Evolutionary conservation across 2,329 filamentous ascomycete genomes (phyloP).

Genomic region (Penicillium psychrosexuale): DNA sequence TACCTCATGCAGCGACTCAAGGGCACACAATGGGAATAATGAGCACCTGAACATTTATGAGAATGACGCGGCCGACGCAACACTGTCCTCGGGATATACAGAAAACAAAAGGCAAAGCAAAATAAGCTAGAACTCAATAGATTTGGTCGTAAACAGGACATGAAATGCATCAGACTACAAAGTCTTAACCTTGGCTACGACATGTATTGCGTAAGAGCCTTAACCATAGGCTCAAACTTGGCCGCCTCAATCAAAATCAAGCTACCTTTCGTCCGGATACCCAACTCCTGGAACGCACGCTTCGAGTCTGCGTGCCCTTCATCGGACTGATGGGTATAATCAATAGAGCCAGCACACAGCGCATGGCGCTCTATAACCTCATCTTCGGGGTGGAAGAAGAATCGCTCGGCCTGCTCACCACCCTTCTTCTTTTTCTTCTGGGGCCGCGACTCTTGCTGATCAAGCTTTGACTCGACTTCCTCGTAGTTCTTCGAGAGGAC

Average conservation of each 20-base stretch:
- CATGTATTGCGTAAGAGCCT: slow-evolving; percentile 73
- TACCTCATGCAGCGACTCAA: slow-evolving; percentile 91
- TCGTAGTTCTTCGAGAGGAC: slow-evolving; percentile 89
- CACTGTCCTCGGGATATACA: not conserved
- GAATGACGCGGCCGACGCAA: slow-evolving; percentile 8
- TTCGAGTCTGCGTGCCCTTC: slow-evolving; percentile 86
- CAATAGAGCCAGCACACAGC: slow-evolving; percentile 64
- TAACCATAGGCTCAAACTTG: slow-evolving; percentile 73
- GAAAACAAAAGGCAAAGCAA: not conserved
- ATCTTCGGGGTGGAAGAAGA: slow-evolving; percentile 96
- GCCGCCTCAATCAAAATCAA: slow-evolving; percentile 79
- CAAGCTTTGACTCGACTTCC: slow-evolving; percentile 78
- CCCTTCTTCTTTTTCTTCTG: slow-evolving; percentile 65
- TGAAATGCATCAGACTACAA: slow-evolving; percentile 14
- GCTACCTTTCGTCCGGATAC: slow-evolving; percentile 78
- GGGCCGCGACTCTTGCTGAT: slow-evolving; percentile 60
- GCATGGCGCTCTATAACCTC: slow-evolving; percentile 80
- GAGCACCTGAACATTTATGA: slow-evolving; percentile 10
- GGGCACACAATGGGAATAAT: slow-evolving; percentile 49
- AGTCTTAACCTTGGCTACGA: slow-evolving; percentile 13
- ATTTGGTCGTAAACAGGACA: slow-evolving; percentile 21
- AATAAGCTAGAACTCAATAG: slow-evolving; percentile 8
- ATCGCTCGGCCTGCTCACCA: slow-evolving; percentile 55
- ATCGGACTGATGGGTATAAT: slow-evolving; percentile 73
- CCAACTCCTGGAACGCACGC: slow-evolving; percentile 89